Percentiles rank a stretch among this genome's conserved stretches.
Evolutionary conservation across 768 basidiomycete species (phyloP).

Genomic region (Mycena rosella): DNA sequence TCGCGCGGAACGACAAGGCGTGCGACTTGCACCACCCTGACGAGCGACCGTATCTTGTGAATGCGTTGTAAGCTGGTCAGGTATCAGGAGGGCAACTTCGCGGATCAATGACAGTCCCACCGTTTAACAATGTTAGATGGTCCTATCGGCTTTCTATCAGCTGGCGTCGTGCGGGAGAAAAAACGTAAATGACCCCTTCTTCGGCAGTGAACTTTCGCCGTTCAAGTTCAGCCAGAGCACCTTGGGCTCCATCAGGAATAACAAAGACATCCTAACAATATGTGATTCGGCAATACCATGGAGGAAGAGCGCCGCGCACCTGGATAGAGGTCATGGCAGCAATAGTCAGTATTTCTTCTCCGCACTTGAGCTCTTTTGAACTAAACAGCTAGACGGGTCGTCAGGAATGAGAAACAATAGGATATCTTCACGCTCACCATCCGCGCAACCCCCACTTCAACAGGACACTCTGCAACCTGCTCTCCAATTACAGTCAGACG

Average conservation of each 20-base stretch:
- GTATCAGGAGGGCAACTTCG: slow-evolving; percentile 1
- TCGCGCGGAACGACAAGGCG: slow-evolving; percentile 91
- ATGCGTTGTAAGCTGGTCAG: slow-evolving; percentile 89
- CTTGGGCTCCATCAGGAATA: slow-evolving; percentile 86
- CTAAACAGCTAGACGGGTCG: slow-evolving; percentile 85
- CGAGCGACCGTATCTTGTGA: slow-evolving; percentile 84
- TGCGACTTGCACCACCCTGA: slow-evolving; percentile 95
- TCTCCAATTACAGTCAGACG: slow-evolving; percentile 82
- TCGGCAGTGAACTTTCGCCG: slow-evolving; percentile 97
- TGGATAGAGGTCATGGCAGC: slow-evolving; percentile 96
- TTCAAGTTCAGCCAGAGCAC: slow-evolving; percentile 92
- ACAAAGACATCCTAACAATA: slow-evolving; percentile 84
- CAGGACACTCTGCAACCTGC: slow-evolving; percentile 93
- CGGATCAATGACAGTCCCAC: slow-evolving; percentile 52
- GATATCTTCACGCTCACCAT: slow-evolving; percentile 70
- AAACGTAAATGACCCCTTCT: slow-evolving; percentile 81
- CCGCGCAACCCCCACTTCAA: slow-evolving; percentile 93
- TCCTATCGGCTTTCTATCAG: slow-evolving; percentile 68
- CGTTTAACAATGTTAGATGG: slow-evolving; percentile 94
- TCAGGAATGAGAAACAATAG: not conserved
- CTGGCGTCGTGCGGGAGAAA: not conserved
- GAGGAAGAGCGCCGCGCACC: slow-evolving; percentile 51
- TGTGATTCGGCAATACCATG: slow-evolving; percentile 4
- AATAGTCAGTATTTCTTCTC: slow-evolving; percentile 96
- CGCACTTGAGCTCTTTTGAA: slow-evolving; percentile 88